These are phyloP conservation scores for Vachellia pachyceras DNA, from an alignment of 306 rosid genomes.

Conservation along the genomic window DNA sequence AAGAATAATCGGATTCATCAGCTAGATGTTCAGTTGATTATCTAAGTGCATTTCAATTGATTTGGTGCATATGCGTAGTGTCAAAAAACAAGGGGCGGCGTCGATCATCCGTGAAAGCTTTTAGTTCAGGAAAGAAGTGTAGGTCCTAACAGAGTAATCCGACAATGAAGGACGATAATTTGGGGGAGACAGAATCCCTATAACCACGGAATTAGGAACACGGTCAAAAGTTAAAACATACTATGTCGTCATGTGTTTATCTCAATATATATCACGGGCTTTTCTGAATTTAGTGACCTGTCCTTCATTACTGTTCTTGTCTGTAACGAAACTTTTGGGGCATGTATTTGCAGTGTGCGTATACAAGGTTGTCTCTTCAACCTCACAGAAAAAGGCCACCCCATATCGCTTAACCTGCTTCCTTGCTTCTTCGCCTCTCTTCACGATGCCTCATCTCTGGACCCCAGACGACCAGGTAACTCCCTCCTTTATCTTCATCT, in stretches of 20 bases:
- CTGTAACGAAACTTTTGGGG: neutral
- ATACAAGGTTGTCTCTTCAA: slow-evolving; percentile 4
- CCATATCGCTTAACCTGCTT: neutral
- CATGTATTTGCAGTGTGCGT: neutral
- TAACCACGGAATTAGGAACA: slow-evolving; percentile 39
- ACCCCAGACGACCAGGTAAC: neutral
- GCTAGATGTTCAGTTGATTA: no score
- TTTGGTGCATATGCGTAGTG: no score
- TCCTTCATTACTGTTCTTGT: neutral
- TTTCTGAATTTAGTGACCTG: neutral
- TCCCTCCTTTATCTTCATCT: neutral
- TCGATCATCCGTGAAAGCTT: neutral
- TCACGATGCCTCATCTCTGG: neutral
- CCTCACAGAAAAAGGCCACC: neutral
- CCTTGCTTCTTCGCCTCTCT: slow-evolving; percentile 24
- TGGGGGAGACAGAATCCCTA: slow-evolving; percentile 49
- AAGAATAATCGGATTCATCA: no score
- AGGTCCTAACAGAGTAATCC: slow-evolving; percentile 30
- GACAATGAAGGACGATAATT: neutral
- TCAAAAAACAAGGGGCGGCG: neutral
- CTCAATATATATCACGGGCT: neutral
- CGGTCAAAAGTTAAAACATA: neutral
- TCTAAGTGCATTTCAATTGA: no score
- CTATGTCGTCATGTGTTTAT: no score
- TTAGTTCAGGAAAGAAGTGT: neutral